Base-by-base conservation (phyloP, 345 rosid genomes). In the Salix udensis region DNA sequence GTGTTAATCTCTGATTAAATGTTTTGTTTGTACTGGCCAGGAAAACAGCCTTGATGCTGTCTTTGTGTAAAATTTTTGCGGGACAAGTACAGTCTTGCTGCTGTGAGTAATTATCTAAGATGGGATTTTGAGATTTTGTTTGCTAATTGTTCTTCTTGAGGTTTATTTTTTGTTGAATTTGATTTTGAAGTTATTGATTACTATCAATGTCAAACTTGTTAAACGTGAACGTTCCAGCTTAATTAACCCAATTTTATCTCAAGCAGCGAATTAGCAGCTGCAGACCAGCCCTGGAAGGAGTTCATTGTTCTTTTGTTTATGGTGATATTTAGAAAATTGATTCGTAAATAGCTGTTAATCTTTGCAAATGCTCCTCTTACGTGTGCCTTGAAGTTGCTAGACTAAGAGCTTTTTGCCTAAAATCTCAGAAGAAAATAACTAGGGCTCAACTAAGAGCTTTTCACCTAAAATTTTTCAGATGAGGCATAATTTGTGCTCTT, bases 1-100 rank as follows among this genome's bases (percentile, higher is more conserved):
- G 4, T 68, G 11, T 30, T 50, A 7, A 46, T 39, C 61, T 65
- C 39, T 78, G 58, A 76, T 77, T 48, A 42, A 74, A 46, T 14
- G n/a, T 74, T 26, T 19, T 70, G 66, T 61, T 69, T 18, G 6
- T 80, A 19, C 34, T 4, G 30, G 77, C 60, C 87, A 93, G 99
- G 87, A 96, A 96, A 86, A 96, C 96, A 11, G 98, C 98, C 40
- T 79, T 96, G 68, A 96, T 96, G 98, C 81, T 96, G 82, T 96
- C 97, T 66, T 77, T 96, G 48, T 93, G 98, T 80, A 86, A 86
- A 71, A 46, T 79, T 79, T 74, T 82, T 96, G 87, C 83, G 96
- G 65, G 96, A 93, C 68, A 92, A 92, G 73, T 96, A 91, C 86
- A 96, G 98, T 78, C 99, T 95, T 80, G 99, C 98, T 58, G 99